Evolutionary conservation across 208 protist species (phyloP).

Genomic region (Trypanosoma grayi): DNA sequence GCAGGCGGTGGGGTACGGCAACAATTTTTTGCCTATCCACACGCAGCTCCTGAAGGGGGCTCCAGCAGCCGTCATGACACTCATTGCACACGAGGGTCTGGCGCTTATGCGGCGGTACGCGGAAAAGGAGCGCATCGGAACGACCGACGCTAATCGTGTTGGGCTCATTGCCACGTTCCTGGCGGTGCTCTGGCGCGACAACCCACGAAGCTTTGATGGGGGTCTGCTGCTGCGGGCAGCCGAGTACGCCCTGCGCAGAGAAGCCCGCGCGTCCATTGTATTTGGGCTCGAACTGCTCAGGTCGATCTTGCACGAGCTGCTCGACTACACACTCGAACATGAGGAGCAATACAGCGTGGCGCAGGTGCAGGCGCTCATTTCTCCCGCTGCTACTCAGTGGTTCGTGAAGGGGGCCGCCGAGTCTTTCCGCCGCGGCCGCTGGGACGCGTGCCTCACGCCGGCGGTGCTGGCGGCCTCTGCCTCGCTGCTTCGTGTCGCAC

Average conservation of each 20-base stretch:
- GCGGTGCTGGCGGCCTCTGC: slow-evolving; percentile 17
- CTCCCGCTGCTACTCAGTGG: slow-evolving; percentile 40
- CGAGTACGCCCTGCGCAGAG: slow-evolving; percentile 54
- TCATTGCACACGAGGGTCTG: slow-evolving; percentile 58
- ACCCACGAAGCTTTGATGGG: slow-evolving; percentile 37
- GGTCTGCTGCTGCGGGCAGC: slow-evolving; percentile 46
- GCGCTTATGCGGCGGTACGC: slow-evolving; percentile 48
- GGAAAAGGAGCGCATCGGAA: slow-evolving; percentile 35
- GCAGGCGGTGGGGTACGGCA: slow-evolving; percentile 76
- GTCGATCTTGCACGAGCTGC: slow-evolving; percentile 47
- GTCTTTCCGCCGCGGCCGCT: slow-evolving; percentile 63
- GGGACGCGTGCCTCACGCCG: slow-evolving; percentile 28
- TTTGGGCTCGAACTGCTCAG: slow-evolving; percentile 66
- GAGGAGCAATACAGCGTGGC: slow-evolving; percentile 64
- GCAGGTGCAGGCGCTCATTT: slow-evolving; percentile 46
- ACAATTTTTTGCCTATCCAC: slow-evolving; percentile 72
- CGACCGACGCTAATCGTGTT: slow-evolving; percentile 39
- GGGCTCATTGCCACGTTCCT: slow-evolving; percentile 52
- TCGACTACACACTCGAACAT: slow-evolving; percentile 50
- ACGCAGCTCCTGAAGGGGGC: slow-evolving; percentile 51
- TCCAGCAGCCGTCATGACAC: slow-evolving; percentile 49
- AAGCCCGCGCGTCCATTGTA: slow-evolving; percentile 40
- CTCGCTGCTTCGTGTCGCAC: slow-evolving; percentile 19
- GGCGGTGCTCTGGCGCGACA: slow-evolving; percentile 58
- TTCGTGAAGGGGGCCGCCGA: slow-evolving; percentile 62